Conservation (phyloP, 2,329 filamentous ascomycete species). For the Cucurbitaria berberidis region DNA sequence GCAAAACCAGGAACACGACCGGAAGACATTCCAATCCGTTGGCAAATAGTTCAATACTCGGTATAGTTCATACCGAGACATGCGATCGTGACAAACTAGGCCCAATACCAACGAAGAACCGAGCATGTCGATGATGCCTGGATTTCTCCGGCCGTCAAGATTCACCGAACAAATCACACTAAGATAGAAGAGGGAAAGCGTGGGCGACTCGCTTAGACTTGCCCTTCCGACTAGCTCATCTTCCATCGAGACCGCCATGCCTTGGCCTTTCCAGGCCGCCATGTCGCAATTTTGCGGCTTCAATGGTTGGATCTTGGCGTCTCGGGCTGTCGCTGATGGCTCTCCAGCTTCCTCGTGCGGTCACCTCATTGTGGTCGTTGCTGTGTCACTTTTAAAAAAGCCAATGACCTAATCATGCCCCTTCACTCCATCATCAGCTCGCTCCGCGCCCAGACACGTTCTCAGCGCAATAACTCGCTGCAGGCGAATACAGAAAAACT, state of each 20-base stretch:
- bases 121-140: neutral
- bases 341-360: neutral
- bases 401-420: slow-evolving; percentile 13
- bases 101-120: neutral
- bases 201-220: neutral
- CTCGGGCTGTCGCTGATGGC: neutral
- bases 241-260: slow-evolving; percentile 13
- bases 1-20: slow-evolving; percentile 2
- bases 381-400: neutral
- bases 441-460: slow-evolving; percentile 22
- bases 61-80: slow-evolving; percentile 13
- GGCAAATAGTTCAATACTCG: slow-evolving; percentile 6
- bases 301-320: slow-evolving; percentile 13
- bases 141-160: slow-evolving; percentile 16
- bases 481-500: slow-evolving; percentile 31
- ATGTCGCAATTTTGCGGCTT: slow-evolving; percentile 22
- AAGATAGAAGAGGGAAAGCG: neutral
- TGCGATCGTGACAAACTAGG: neutral
- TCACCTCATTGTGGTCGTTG: neutral
- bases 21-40: neutral
- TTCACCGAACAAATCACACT: neutral
- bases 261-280: slow-evolving; percentile 11
- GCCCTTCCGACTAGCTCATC: neutral
- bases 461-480: slow-evolving; percentile 16
- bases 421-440: slow-evolving; percentile 31